Conservation (phyloP, 169 alveolate genomes). For the Plasmodium yoelii region DNA sequence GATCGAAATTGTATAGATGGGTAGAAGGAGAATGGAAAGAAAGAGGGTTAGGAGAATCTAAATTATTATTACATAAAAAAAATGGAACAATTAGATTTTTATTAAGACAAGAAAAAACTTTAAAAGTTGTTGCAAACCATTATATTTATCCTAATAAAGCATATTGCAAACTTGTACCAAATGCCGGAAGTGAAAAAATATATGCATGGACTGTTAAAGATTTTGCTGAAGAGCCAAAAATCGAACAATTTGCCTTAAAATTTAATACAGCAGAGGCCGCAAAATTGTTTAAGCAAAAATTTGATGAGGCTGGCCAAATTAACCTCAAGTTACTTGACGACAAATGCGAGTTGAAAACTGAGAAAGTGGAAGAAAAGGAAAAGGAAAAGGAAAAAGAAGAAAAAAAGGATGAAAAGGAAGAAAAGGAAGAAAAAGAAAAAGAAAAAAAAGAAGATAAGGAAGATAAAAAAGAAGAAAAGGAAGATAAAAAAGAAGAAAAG, state of each 20-base stretch:
- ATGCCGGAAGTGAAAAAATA: slow-evolving; percentile 96
- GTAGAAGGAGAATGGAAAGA: slow-evolving; percentile 96
- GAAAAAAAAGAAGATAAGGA: slow-evolving; percentile 14
- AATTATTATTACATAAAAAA: slow-evolving; percentile 94
- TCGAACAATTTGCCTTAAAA: slow-evolving; percentile 95
- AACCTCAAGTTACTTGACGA: slow-evolving; percentile 86
- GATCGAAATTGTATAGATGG: slow-evolving; percentile 96
- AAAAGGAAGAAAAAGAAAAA: slow-evolving; percentile 14
- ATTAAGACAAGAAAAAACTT: slow-evolving; percentile 96
- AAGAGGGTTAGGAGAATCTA: slow-evolving; percentile 97
- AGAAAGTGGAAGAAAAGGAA: slow-evolving; percentile 58
- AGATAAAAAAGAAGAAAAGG: slow-evolving; percentile 47
- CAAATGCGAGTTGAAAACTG: slow-evolving; percentile 23
- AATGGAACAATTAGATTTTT: slow-evolving; percentile 93
- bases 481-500: slow-evolving; percentile 69
- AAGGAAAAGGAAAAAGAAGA: slow-evolving; percentile 24
- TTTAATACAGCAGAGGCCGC: slow-evolving; percentile 94
- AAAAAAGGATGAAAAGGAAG: slow-evolving; percentile 50
- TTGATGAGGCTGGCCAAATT: slow-evolving; percentile 92
- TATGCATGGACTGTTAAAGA: slow-evolving; percentile 97
- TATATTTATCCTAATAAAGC: slow-evolving; percentile 83
- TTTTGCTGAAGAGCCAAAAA: slow-evolving; percentile 94
- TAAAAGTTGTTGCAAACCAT: slow-evolving; percentile 97
- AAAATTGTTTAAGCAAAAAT: slow-evolving; percentile 89
- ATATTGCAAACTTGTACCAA: slow-evolving; percentile 95